These are phyloP conservation scores for Skeletonema menzelii DNA, from an alignment of 108 stramenopile species.

Conservation along the genomic window DNA sequence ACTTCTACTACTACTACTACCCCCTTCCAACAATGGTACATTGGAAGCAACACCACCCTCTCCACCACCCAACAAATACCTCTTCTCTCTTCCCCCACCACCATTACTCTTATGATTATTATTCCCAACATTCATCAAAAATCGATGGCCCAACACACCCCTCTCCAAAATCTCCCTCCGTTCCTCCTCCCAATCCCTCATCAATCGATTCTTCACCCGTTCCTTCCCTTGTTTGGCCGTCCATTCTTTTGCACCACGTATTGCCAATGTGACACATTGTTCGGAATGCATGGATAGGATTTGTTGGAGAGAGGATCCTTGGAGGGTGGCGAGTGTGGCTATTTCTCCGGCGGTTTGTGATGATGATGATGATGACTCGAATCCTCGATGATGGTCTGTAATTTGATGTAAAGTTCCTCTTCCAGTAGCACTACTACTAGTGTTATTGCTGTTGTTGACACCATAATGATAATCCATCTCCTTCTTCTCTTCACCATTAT, in stretches of 20 bases:
- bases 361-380: no score
- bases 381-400: not conserved
- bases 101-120: not conserved
- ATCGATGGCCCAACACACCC: conserved; percentile 10
- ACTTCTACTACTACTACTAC: not conserved
- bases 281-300: conserved; percentile 25
- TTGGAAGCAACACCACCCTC: not conserved
- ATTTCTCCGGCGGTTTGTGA: not conserved
- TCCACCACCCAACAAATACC: not conserved
- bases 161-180: conserved; percentile 11
- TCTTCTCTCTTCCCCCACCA: not conserved
- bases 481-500: conserved; percentile 18
- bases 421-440: not conserved
- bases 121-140: conserved; percentile 1
- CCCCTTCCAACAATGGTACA: not conserved
- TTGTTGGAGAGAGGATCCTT: conserved; percentile 6
- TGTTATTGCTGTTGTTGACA: no score
- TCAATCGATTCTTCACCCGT: conserved; percentile 7
- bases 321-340: not conserved
- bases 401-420: no score
- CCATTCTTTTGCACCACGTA: not conserved
- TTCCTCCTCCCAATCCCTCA: conserved; percentile 12
- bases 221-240: not conserved
- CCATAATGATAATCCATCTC: not conserved
- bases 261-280: conserved; percentile 14